phyloP scores from a whole-genome alignment of 2,329 filamentous ascomycete species.

The Cladophialophora carrionii region DNA sequence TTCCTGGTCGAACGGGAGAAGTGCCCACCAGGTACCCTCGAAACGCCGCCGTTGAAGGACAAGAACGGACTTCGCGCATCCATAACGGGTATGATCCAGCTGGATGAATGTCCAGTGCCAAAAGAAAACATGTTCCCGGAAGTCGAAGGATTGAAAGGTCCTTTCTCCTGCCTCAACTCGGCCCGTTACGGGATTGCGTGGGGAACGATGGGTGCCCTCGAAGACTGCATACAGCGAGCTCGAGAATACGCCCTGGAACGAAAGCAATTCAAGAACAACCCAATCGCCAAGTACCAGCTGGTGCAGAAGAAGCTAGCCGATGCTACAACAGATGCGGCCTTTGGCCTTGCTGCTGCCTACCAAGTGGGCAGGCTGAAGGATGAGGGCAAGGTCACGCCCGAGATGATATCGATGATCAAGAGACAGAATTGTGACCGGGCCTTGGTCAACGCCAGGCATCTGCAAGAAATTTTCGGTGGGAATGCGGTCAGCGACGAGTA shows the following conservation, averaged over 20 bases:
- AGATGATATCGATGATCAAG: constrained; percentile 98
- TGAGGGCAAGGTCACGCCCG: constrained; percentile 79
- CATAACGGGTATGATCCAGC: constrained; percentile 96
- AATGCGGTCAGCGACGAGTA: constrained; percentile 99
- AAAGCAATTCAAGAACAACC: constrained; percentile 95
- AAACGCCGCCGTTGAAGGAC: constrained; percentile 89
- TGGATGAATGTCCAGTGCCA: constrained; percentile 86
- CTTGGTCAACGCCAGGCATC: constrained; percentile 72
- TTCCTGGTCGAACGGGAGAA: constrained; percentile 85
- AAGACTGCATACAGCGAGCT: constrained; percentile 83
- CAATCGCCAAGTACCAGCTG: constrained; percentile 92
- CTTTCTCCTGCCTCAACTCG: constrained; percentile 92
- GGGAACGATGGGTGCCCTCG: constrained; percentile 89
- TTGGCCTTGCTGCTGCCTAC: constrained; percentile 83
- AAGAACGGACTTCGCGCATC: constrained; percentile 93
- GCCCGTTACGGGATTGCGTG: constrained; percentile 92
- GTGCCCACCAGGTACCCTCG: constrained; percentile 84
- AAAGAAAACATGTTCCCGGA: constrained; percentile 92
- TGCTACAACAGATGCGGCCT: constrained; percentile 86
- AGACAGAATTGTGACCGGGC: constrained; percentile 95
- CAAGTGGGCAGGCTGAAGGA: constrained; percentile 95
- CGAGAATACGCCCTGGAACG: constrained; percentile 87
- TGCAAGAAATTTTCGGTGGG: constrained; percentile 96
- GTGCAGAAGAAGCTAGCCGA: constrained; percentile 98
- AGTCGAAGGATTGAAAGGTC: constrained; percentile 81